Base-by-base conservation (phyloP, 1,139 yeast genomes). In the Geotrichum reessii region DNA sequence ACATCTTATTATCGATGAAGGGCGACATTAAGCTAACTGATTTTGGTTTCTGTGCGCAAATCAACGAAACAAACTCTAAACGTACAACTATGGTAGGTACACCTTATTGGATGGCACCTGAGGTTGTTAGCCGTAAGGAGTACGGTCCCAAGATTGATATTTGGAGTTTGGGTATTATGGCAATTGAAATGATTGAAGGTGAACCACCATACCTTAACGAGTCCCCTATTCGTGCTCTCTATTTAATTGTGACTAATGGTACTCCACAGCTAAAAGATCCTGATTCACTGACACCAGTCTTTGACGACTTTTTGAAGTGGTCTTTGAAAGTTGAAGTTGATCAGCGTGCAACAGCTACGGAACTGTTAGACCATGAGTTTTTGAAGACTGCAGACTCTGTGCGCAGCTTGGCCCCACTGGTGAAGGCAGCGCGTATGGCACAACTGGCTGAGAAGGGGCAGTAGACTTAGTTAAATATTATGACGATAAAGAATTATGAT, bases 51-150 rank as follows among this genome's bases (percentile, higher is more conserved):
- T 93, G 99, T 77, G 99, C 99, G 0, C 97, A 92, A 72, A 87
- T 93, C 66, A 92, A 87, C 65, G 98, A 92, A 68, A 78, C 82
- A 55, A 86, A 88, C 61, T 75, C 86, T 63, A 92, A 92, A 74
- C 83, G 99, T 73, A 91, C 96, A 7, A 93, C 99, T 2, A 89
- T 93, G 96, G 99, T 93, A 21, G 99, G 99, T n/a, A 93, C 99
- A 0, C 99, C 99, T 4, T 93, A 93, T 72, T 93, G 99, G 99
- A 93, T 93, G 99, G 99, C 99, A 0, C 99, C 99, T 1, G 99
- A 93, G 73, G 97, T 93, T 59, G 97, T 93, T 22, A 84, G 91
- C 9, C 79, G 96, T 64, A 91, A 92, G 70, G 97, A 91, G 67
- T 93, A 93, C 71, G 99, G 97, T 1, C 96, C 97, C 47, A 92